These are phyloP conservation scores for Talaromyces proteolyticus DNA, from an alignment of 495 filamentous ascomycete species.

Conservation along the genomic window DNA sequence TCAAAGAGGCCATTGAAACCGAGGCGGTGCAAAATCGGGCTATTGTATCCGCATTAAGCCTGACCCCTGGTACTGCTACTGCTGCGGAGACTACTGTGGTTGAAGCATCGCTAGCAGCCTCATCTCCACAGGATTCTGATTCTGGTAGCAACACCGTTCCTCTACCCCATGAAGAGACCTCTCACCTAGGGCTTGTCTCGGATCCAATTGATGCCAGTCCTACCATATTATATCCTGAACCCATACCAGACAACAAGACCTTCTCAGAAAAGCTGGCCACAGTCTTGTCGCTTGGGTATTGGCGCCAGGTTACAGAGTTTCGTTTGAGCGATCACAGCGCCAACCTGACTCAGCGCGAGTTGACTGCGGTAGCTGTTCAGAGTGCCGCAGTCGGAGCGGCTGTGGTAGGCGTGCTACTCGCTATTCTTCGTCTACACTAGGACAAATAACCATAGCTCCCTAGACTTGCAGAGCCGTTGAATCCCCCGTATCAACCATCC, in stretches of 20 bases:
- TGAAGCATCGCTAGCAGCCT: slow-evolving; percentile 1
- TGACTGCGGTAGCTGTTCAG: slow-evolving; percentile 65
- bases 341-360: slow-evolving; percentile 63
- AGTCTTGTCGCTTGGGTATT: slow-evolving; percentile 30
- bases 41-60: slow-evolving; percentile 7
- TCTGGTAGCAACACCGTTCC: background rate
- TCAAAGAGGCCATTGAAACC: slow-evolving; percentile 75
- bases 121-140: slow-evolving; percentile 1
- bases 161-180: slow-evolving; percentile 6
- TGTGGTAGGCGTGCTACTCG: slow-evolving; percentile 51
- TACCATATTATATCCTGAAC: background rate
- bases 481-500: no score
- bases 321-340: slow-evolving; percentile 66
- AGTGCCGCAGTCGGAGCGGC: slow-evolving; percentile 68
- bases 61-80: slow-evolving; percentile 16
- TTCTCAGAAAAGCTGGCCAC: background rate
- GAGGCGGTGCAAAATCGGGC: slow-evolving; percentile 41
- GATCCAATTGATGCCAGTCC: background rate
- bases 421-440: slow-evolving; percentile 47
- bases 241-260: background rate
- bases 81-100: background rate
- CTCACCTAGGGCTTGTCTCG: slow-evolving; percentile 1
- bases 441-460: no score
- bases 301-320: slow-evolving; percentile 43
- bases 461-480: no score